Conservation (phyloP, 106 monocot genomes). For the Iris macrosiphon region DNA sequence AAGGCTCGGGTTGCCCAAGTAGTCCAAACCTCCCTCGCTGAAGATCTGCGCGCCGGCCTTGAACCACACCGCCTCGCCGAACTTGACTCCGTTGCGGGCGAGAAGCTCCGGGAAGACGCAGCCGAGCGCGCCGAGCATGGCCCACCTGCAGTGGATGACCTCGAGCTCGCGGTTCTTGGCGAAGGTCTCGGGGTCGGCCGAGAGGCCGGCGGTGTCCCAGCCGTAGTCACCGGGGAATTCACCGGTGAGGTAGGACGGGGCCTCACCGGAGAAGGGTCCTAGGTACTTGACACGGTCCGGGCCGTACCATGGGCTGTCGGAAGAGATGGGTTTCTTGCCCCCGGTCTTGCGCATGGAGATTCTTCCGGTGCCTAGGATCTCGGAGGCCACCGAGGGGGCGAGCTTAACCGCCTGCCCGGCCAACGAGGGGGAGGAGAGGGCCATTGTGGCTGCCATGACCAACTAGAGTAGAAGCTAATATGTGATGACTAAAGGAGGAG, state of each 20-base stretch:
- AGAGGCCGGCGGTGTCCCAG: constrained; percentile 36
- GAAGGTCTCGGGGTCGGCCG: constrained; percentile 35
- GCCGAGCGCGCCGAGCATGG: background rate
- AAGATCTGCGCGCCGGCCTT: constrained; percentile 39
- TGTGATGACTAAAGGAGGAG: background rate
- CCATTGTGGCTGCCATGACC: constrained; percentile 1
- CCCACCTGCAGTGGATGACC: background rate
- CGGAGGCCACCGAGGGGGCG: constrained; percentile 12
- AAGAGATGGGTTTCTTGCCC: constrained; percentile 5
- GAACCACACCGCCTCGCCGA: constrained; percentile 42
- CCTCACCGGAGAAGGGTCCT: constrained; percentile 52
- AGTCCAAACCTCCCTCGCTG: constrained; percentile 40
- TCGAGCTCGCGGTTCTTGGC: constrained; percentile 36
- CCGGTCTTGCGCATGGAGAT: constrained; percentile 23
- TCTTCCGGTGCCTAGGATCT: constrained; percentile 21
- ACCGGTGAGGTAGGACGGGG: constrained; percentile 61
- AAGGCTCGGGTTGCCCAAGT: constrained; percentile 52
- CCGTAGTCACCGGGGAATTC: constrained; percentile 57
- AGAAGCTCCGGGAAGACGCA: constrained; percentile 30
- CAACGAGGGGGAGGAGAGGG: background rate
- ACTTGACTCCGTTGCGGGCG: constrained; percentile 35
- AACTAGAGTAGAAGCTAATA: background rate
- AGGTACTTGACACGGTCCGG: constrained; percentile 41
- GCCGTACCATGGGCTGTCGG: constrained; percentile 45
- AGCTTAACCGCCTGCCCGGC: background rate